Percentiles rank a stretch among this genome's conserved stretches.
These are phyloP conservation scores for Leishmania lainsoni DNA, from an alignment of 208 protist genomes.

Conservation along the genomic window DNA sequence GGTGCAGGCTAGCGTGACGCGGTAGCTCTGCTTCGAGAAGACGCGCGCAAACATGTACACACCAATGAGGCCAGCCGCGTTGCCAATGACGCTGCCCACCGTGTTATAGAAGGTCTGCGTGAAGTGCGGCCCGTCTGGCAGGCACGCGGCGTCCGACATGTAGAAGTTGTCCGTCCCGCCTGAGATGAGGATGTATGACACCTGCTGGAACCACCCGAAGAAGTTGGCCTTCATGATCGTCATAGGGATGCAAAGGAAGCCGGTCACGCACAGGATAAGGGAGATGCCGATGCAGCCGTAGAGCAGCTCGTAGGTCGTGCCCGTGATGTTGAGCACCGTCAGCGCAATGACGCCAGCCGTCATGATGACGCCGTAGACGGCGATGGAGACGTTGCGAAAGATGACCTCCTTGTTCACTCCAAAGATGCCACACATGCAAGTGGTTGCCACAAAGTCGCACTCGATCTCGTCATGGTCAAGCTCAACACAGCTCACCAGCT, in stretches of 20 bases:
- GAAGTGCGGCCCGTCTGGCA: conserved; percentile 45
- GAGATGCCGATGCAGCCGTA: conserved; percentile 37
- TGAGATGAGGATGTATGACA: conserved; percentile 47
- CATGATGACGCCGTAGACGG: conserved; percentile 45
- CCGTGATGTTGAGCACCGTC: conserved; percentile 43
- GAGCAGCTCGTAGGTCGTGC: conserved; percentile 35
- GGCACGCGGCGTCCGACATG: conserved; percentile 35
- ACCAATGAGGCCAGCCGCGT: conserved; percentile 37
- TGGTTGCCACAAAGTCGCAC: not conserved
- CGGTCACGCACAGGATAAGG: conserved; percentile 31
- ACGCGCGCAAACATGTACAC: conserved; percentile 44
- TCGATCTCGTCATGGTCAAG: not conserved
- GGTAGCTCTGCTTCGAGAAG: conserved; percentile 48
- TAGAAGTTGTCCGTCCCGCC: conserved; percentile 59
- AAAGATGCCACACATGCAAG: conserved; percentile 24
- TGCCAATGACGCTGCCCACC: conserved; percentile 40
- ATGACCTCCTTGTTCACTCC: conserved; percentile 46
- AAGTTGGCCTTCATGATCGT: conserved; percentile 55
- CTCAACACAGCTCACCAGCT: not conserved
- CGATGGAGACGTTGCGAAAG: conserved; percentile 26
- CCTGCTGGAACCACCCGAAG: conserved; percentile 40
- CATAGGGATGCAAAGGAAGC: conserved; percentile 51
- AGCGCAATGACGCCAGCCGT: conserved; percentile 34
- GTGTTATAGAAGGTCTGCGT: conserved; percentile 39
- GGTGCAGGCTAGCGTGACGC: conserved; percentile 48